Conservation (phyloP, 805 yeast genomes). For the Kazachstania psychrophila region DNA sequence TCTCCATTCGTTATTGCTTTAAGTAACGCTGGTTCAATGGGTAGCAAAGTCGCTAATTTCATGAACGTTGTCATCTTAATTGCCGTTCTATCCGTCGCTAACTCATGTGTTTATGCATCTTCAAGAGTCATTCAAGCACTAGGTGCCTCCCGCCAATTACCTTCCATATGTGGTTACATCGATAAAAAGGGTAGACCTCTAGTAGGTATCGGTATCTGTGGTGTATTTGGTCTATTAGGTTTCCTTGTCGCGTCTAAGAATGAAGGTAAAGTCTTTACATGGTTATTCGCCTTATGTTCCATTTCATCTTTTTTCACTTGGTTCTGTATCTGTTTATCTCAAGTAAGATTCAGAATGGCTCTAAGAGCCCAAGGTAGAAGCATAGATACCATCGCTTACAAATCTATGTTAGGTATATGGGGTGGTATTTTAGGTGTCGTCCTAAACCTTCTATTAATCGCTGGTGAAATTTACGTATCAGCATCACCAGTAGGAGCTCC, state of each 20-base stretch:
- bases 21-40: slow-evolving; percentile 47
- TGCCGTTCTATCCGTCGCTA: slow-evolving; percentile 52
- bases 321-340: slow-evolving; percentile 62
- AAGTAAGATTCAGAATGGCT: slow-evolving; percentile 48
- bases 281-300: slow-evolving; percentile 69
- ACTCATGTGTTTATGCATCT: slow-evolving; percentile 52
- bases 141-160: slow-evolving; percentile 44
- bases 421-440: slow-evolving; percentile 50
- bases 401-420: slow-evolving; percentile 47
- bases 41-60: slow-evolving; percentile 40
- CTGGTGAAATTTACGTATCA: slow-evolving; percentile 67
- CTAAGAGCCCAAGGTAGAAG: slow-evolving; percentile 16
- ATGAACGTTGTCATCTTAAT: slow-evolving; percentile 51
- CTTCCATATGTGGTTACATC: slow-evolving; percentile 38
- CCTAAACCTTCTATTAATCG: slow-evolving; percentile 45
- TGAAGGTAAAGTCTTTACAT: slow-evolving; percentile 50
- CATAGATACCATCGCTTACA: slow-evolving; percentile 8
- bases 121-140: slow-evolving; percentile 49
- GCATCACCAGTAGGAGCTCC: slow-evolving; percentile 46
- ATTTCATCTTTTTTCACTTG: slow-evolving; percentile 67
- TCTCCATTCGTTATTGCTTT: slow-evolving; percentile 57
- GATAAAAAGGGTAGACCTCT: slow-evolving; percentile 48
- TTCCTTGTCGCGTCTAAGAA: slow-evolving; percentile 52
- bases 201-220: slow-evolving; percentile 36
- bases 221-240: slow-evolving; percentile 44